Percentiles rank a stretch among this genome's conserved stretches.
Conservation (phyloP, 371 early-diverging fungal species). For the Mucor circinelloides region DNA sequence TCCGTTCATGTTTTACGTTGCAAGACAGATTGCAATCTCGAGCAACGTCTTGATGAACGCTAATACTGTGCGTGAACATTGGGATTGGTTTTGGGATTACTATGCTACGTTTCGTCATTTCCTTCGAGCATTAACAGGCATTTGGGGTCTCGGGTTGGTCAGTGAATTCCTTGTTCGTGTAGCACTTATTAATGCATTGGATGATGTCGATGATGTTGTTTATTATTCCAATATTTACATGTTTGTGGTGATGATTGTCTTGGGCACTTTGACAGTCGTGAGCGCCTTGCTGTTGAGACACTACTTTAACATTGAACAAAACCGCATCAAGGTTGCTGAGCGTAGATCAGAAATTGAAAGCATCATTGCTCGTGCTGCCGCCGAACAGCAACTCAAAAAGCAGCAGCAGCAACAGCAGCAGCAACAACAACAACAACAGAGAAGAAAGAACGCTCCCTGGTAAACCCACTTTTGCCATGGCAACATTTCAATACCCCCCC, state of each 20-base stretch:
- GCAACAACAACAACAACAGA: not conserved
- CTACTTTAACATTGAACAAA: constrained; percentile 39
- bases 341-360: constrained; percentile 33
- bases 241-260: constrained; percentile 30
- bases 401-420: not conserved
- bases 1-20: constrained; percentile 52
- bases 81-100: constrained; percentile 51
- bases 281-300: constrained; percentile 39
- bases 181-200: constrained; percentile 34
- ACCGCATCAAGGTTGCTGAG: constrained; percentile 29
- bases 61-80: constrained; percentile 30
- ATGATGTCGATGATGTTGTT: constrained; percentile 43
- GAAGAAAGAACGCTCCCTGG: not conserved
- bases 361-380: constrained; percentile 34
- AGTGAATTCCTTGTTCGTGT: constrained; percentile 51
- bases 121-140: constrained; percentile 38
- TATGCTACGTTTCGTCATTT: constrained; percentile 37
- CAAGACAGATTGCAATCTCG: constrained; percentile 42
- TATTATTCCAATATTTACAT: constrained; percentile 50
- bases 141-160: constrained; percentile 48
- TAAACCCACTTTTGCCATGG: not conserved
- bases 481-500: not conserved
- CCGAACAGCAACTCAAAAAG: constrained; percentile 11
- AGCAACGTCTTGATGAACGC: constrained; percentile 29
- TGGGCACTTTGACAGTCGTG: constrained; percentile 32